A percentile compares a stretch with the other conserved stretches of the same genome.
phyloP scores from a whole-genome alignment of 257 asterid species.

The Agastache rugosa region DNA sequence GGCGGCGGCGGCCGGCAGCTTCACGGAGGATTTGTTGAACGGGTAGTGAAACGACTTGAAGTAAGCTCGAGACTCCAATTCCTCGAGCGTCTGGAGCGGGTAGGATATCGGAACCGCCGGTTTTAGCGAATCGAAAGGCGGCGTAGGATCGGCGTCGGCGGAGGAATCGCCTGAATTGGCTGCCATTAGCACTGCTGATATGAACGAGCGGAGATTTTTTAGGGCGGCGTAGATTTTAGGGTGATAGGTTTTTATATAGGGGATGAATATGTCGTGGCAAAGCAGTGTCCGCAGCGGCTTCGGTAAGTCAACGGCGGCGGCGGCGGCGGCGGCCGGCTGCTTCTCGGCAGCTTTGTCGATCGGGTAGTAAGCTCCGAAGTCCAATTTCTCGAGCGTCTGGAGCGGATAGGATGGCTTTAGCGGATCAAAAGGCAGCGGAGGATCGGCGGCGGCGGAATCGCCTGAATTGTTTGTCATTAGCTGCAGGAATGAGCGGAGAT shows the following conservation, averaged over 20 bases:
- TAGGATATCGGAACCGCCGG: conserved; percentile 80
- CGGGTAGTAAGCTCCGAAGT: conserved; percentile 70
- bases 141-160: conserved; percentile 39
- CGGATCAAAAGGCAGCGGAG: conserved; percentile 74
- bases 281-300: conserved; percentile 69
- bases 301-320: conserved; percentile 45
- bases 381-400: conserved; percentile 78
- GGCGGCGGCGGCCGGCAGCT: conserved; percentile 42
- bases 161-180: conserved; percentile 27
- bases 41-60: conserved; percentile 84
- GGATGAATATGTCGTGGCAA: conserved; percentile 68
- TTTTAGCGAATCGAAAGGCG: conserved; percentile 66
- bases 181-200: conserved; percentile 42
- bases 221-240: conserved; percentile 52
- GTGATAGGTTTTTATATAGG: conserved; percentile 39
- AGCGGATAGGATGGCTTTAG: conserved; percentile 66
- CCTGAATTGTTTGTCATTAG: conserved; percentile 37
- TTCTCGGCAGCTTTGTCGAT: conserved; percentile 61
- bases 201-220: conserved; percentile 46
- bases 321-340: conserved; percentile 38
- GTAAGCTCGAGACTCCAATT: conserved; percentile 73
- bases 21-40: conserved; percentile 60
- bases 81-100: conserved; percentile 82
- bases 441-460: conserved; percentile 30
- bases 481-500: conserved; percentile 47